phyloP scores from a whole-genome alignment of 139 green algal species.

The Coelastrella sp. region DNA sequence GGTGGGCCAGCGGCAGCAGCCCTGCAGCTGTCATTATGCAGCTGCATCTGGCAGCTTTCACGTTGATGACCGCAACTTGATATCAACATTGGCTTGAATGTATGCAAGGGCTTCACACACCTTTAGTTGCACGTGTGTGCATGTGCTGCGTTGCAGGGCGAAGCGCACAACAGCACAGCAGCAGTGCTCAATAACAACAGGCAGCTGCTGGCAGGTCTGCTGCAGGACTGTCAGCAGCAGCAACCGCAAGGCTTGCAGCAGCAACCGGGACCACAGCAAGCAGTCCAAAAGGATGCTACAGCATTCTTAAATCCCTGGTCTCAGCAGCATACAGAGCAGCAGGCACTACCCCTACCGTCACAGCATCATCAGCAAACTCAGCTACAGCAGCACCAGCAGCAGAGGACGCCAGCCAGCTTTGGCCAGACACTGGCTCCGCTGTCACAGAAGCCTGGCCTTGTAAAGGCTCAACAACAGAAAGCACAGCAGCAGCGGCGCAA shows the following conservation, averaged over 20 bases:
- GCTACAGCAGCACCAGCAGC: too few relatives aligned
- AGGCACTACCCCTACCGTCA: not conserved
- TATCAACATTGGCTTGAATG: too few relatives aligned
- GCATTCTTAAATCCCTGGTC: not conserved
- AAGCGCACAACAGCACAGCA: not conserved
- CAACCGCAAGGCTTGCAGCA: not conserved
- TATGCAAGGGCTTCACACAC: too few relatives aligned
- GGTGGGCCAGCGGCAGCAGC: too few relatives aligned
- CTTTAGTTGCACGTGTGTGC: too few relatives aligned
- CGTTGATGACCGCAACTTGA: too few relatives aligned
- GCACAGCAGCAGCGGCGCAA: slow-evolving; percentile 14
- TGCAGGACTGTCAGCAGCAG: not conserved
- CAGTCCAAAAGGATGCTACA: slow-evolving; percentile 1
- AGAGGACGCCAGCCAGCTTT: not conserved
- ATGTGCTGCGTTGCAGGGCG: not conserved
- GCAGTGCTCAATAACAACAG: not conserved
- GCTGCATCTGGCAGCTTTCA: too few relatives aligned
- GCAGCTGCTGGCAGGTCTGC: not conserved
- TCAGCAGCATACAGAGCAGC: not conserved
- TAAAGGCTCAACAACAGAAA: slow-evolving; percentile 12
- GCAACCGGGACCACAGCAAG: not conserved
- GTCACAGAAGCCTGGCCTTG: not conserved
- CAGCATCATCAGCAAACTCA: slow-evolving; percentile 16
- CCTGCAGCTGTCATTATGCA: too few relatives aligned
- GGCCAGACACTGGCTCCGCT: slow-evolving; percentile 9